phyloP scores from a whole-genome alignment of 192 early-diverging fungal genomes.

The Geranomyces variabilis region DNA sequence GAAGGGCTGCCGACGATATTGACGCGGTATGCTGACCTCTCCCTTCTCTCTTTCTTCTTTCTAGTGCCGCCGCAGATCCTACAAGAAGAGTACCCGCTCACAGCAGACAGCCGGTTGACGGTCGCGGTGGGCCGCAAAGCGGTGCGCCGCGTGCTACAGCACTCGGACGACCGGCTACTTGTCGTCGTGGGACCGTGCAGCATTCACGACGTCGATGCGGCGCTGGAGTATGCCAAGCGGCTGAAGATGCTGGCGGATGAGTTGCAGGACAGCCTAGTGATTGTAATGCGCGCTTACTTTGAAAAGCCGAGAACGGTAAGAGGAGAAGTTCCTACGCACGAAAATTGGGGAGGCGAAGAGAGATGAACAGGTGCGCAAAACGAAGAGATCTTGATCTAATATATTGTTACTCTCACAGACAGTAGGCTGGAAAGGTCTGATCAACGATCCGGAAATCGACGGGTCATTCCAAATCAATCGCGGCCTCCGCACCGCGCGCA shows the following conservation, averaged over 20 bases:
- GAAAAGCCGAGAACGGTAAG: slow-evolving; percentile 86
- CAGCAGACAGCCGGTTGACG: slow-evolving; percentile 14
- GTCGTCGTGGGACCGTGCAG: slow-evolving; percentile 97
- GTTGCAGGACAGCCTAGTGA: slow-evolving; percentile 59
- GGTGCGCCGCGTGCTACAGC: not conserved
- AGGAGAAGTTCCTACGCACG: no score
- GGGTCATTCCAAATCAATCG: slow-evolving; percentile 91
- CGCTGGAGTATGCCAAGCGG: slow-evolving; percentile 71
- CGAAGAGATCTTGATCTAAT: not conserved
- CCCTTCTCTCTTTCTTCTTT: not conserved
- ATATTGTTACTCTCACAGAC: slow-evolving; percentile 18
- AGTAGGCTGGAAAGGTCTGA: slow-evolving; percentile 94
- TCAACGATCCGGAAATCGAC: slow-evolving; percentile 61
- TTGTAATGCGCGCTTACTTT: slow-evolving; percentile 97
- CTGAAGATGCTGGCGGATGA: slow-evolving; percentile 42
- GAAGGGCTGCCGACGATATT: no score
- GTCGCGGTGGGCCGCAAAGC: slow-evolving; percentile 9
- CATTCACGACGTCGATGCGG: slow-evolving; percentile 89
- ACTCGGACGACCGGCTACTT: slow-evolving; percentile 36
- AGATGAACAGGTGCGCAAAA: not conserved
- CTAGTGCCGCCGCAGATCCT: slow-evolving; percentile 83
- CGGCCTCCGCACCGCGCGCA: slow-evolving; percentile 82
- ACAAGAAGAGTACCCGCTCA: slow-evolving; percentile 78
- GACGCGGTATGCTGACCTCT: no score
- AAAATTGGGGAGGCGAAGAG: slow-evolving; percentile 60